These are phyloP conservation scores for Vigna angularis DNA, from an alignment of 306 rosid genomes.

Conservation along the genomic window DNA sequence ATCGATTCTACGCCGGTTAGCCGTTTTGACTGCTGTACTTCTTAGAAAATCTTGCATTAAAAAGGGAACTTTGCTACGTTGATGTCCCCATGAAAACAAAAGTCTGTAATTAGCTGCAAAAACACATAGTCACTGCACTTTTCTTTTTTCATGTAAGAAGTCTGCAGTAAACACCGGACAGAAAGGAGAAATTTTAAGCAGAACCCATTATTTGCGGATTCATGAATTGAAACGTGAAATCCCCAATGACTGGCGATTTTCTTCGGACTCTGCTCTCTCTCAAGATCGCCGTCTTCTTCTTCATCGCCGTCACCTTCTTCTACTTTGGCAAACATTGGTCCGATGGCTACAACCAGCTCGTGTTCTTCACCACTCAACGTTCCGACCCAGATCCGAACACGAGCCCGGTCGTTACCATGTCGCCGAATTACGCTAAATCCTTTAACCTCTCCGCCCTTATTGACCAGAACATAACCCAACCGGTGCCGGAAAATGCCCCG, in stretches of 20 bases:
- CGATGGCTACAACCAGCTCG: constrained; percentile 72
- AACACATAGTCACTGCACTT: neutral
- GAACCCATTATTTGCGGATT: neutral
- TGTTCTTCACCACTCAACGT: constrained; percentile 62
- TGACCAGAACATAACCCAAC: constrained; percentile 40
- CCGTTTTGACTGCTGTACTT: too few species aligned
- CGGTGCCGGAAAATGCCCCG: constrained; percentile 31
- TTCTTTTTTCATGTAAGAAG: neutral
- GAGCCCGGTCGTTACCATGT: constrained; percentile 52
- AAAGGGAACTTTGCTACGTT: too few species aligned
- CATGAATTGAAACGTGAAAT: constrained; percentile 50
- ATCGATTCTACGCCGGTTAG: too few species aligned
- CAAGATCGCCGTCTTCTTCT: constrained; percentile 56
- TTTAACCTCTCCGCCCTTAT: constrained; percentile 61
- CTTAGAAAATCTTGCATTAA: too few species aligned
- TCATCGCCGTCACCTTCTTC: constrained; percentile 66
- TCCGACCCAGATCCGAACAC: constrained; percentile 51
- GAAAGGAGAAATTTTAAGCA: constrained; percentile 3
- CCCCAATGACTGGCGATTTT: constrained; percentile 51
- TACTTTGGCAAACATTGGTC: constrained; percentile 85
- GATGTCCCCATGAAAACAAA: too few species aligned
- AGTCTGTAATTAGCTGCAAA: neutral
- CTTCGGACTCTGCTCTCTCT: constrained; percentile 45
- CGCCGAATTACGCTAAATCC: constrained; percentile 64
- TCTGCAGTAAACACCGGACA: neutral